Evolutionary conservation across 1,284 basidiomycete species (phyloP).

Genomic region (Rhodotorula sp.): DNA sequence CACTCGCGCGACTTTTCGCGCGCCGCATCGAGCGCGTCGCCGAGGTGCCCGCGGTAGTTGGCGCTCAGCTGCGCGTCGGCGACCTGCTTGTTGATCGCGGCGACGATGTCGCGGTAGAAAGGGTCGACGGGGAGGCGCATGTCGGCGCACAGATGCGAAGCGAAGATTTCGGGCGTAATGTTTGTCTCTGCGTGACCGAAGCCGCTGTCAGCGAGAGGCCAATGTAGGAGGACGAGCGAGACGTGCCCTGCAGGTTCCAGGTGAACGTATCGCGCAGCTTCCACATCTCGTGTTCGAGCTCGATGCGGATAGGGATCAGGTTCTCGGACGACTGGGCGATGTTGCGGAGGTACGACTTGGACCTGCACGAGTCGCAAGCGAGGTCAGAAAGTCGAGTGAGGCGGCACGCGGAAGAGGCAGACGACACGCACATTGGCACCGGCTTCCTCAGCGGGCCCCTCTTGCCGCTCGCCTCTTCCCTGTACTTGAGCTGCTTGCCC

Average conservation of each 20-base stretch:
- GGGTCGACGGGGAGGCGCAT: slow-evolving; percentile 68
- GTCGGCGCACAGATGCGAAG: slow-evolving; percentile 87
- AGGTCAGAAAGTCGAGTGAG: neutral
- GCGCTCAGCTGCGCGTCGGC: slow-evolving; percentile 65
- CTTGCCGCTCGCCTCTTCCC: slow-evolving; percentile 32
- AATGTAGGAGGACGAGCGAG: neutral
- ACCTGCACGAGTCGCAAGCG: slow-evolving; percentile 54
- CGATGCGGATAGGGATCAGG: slow-evolving; percentile 89
- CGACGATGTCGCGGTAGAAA: slow-evolving; percentile 71
- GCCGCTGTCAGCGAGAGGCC: slow-evolving; percentile 3
- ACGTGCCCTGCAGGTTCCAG: slow-evolving; percentile 88
- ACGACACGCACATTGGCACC: slow-evolving; percentile 50
- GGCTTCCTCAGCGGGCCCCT: slow-evolving; percentile 49
- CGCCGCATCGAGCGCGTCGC: slow-evolving; percentile 55
- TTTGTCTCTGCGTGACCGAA: slow-evolving; percentile 66
- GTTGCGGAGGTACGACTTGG: slow-evolving; percentile 62
- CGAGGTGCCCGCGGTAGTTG: slow-evolving; percentile 47
- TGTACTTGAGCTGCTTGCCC: slow-evolving; percentile 31
- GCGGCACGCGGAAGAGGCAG: slow-evolving; percentile 20
- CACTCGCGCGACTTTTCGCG: slow-evolving; percentile 56
- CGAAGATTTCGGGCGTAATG: slow-evolving; percentile 85
- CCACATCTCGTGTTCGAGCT: slow-evolving; percentile 86
- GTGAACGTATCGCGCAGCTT: slow-evolving; percentile 94
- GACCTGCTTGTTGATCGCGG: slow-evolving; percentile 83
- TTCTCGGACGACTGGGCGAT: slow-evolving; percentile 68